Conservation (phyloP, 2,329 filamentous ascomycete species). For the Chaetothyriales sp. region DNA sequence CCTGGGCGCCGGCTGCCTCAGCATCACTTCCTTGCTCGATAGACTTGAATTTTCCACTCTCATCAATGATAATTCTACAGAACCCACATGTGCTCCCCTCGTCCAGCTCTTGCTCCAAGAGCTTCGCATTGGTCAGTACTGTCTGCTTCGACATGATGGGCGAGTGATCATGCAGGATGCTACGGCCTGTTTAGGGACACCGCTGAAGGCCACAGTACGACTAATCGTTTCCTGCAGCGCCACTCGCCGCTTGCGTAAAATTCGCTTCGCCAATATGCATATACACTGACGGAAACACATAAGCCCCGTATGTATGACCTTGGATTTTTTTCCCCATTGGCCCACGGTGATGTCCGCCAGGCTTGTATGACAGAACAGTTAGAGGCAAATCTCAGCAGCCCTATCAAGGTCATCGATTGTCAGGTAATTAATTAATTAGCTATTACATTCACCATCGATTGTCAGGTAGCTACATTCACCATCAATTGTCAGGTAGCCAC, state of each 20-base stretch:
- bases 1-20: slow-evolving; percentile 2
- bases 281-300: no score
- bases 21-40: not conserved
- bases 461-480: no score
- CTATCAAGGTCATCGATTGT: no score
- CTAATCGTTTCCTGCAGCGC: no score
- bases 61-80: not conserved
- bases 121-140: not conserved
- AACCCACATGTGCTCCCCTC: not conserved
- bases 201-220: no score
- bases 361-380: not conserved
- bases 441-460: no score
- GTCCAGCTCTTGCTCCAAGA: not conserved
- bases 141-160: not conserved
- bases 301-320: no score
- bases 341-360: not conserved
- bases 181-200: not conserved
- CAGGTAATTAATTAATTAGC: not conserved
- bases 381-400: not conserved
- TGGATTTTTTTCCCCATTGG: not conserved
- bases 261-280: not conserved
- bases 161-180: not conserved
- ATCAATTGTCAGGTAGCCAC: no score
- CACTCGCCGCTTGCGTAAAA: no score
- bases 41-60: not conserved